A percentile compares a stretch with the other conserved stretches of the same genome.
These are phyloP conservation scores for Psidium guajava DNA, from an alignment of 345 rosid genomes.

Conservation along the genomic window DNA sequence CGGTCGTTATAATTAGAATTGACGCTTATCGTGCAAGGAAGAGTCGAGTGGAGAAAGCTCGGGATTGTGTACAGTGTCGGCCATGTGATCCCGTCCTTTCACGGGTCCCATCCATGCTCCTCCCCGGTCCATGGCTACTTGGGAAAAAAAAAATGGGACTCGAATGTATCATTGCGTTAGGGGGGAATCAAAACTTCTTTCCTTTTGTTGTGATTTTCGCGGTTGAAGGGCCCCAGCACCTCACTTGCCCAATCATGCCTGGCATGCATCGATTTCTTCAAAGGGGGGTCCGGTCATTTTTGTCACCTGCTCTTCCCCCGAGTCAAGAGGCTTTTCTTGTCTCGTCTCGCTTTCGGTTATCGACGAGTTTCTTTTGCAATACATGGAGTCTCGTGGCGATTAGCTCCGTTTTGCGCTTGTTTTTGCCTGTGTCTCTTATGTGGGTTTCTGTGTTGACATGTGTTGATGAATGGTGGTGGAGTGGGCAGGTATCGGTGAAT, in stretches of 20 bases:
- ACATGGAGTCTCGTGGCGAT: background rate
- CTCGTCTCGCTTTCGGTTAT: background rate
- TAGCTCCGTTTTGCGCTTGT: background rate
- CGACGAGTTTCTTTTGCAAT: too few species aligned
- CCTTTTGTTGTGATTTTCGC: background rate
- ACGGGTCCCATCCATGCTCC: background rate
- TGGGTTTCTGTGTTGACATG: background rate
- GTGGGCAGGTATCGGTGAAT: slow-evolving; percentile 73
- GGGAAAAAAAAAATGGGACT: background rate
- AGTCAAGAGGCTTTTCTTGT: background rate
- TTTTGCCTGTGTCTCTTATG: background rate
- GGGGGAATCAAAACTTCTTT: background rate
- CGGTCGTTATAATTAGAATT: background rate
- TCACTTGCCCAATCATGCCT: background rate
- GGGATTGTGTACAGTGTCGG: background rate
- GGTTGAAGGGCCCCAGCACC: background rate
- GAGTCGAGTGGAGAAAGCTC: background rate
- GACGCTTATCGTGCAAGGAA: background rate
- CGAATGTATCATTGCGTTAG: background rate
- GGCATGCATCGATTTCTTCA: background rate
- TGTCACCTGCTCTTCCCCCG: background rate
- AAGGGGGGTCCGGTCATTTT: background rate
- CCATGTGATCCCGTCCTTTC: background rate
- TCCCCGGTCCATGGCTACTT: background rate
- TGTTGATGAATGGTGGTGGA: too few species aligned